Evolutionary conservation across 306 rosid species (phyloP), one percentile per base, ranked within the genome.

Genomic region (Crataegus laevigata): DNA sequence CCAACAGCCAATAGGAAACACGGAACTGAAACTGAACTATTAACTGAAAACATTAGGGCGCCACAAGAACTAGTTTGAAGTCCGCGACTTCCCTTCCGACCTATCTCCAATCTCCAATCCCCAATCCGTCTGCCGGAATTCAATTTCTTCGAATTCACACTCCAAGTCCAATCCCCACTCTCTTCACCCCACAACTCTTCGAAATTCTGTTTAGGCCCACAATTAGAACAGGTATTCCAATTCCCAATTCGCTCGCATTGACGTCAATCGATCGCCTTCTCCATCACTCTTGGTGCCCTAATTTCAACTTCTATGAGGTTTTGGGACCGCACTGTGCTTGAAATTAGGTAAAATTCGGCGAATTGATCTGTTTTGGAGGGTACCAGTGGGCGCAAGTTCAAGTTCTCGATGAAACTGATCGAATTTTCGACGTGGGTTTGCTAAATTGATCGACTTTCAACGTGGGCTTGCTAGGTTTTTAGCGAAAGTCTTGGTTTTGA

Each of bases 201-300:
- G 10, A 36, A 58, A 58, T 80, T 68, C 11, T 14, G 81, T 9
- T 66, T 55, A 60, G 1, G 8, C 55, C 88, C 83, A 22, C 71
- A 83, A 24, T 28, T 83, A 65, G 38, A 36, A 61, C 55, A 70
- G 45, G 80, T 64, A 69, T 67, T 25, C 80, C 52, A 50, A 38
- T 8, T 63, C 79, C 58, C 29, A 28, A 59, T 65, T 54, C 59
- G 57, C 77, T 30, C 28, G 45, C 45, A 42, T 77, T 66, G 67
- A 77, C 77, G 61, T 75, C 69, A 80, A 78, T 73, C 84, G 83
- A 87, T 87, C 85, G 70, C 73, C 70, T 51, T 65, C 52, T 68
- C 74, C 77, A 57, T 32, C 52, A 32, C 75, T 57, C 57, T 32
- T 40, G 26, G 66, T 43, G 24, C 67, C 80, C 36, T 68, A 40